Evolutionary conservation across 2,329 filamentous ascomycete genomes (phyloP), one percentile per base, ranked within the genome.

Genomic region (Leptodontidium sp.): DNA sequence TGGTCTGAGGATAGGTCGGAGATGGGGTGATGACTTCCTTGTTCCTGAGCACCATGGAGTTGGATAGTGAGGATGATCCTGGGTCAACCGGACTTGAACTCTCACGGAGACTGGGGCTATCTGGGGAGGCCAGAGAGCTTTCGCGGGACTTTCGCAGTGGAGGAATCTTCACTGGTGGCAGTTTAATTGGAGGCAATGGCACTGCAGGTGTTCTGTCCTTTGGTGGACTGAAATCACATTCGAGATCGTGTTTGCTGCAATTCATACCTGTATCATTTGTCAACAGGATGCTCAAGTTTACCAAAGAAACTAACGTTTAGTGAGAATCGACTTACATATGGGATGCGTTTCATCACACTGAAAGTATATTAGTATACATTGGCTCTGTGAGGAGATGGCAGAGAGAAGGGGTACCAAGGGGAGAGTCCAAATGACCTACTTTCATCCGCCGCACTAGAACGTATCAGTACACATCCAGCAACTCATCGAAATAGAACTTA

Each of bases 301-400:
- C 21, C 11, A 43, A 15, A 26, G 15, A 4, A 29, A 24, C 35
- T 24, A 45, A 4, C 24, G 1, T n/a, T 29, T 24, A 49, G 0
- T 49, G 2, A 7, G 17, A n/a, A n/a, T 7, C 17, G 21, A 50
- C 59, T 86, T 85, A 77, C 88, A 90, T 71, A 85, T 81, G 11
- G 88, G 88, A 74, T 89, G 87, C 11, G 87, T 80, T 78, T 90
- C 88, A 75, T 90, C 88, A 79, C 88, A 90, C 87, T 89, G 73
- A 24, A 1, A 43, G 7, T 6, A 26, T 14, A 26, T 65, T 53
- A 65, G 35, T 24, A 65, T 4, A 8, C 43, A 57, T 9, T 17
- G 21, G 43, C 8, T 58, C 17, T 26, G 12, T 12, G 11, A 4
- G 8, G 55, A 26, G 21, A 15, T 45, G n/a, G 24, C 35, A 35